Base-by-base conservation (phyloP, 768 basidiomycete genomes). In the Mycena albidolilacea region DNA sequence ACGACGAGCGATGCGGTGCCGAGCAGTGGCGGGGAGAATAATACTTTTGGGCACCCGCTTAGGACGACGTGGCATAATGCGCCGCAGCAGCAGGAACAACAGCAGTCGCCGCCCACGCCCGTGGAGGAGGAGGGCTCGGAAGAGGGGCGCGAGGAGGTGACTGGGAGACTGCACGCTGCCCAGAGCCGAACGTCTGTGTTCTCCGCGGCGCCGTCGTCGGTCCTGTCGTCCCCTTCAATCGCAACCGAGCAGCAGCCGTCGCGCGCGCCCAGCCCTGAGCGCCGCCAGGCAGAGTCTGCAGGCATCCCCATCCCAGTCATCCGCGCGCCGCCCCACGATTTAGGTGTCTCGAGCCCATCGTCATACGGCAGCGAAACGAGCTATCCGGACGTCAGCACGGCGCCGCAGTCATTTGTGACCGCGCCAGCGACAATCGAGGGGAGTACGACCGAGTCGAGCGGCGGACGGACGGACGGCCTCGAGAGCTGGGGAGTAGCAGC, bases 11-110 rank as follows among this genome's bases (percentile, higher is more conserved):
- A 87, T 46, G 88, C 86, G 52, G 78, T 83, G 21, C 81, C 82
- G 64, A 87, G 86, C 75, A 89, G 87, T 59, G 85, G 86, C 0
- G 84, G 86, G 0, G 92, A 93, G 77, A 93, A 93, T 78, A 87
- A 93, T 79, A 95, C 93, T 10, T 95, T 95, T 81, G 94, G 94
- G 14, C 87, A 90, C 30, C 87, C 86, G 0, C 81, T 91, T 79
- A 79, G 86, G 67, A 79, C 86, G 79, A 77, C 83, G 64, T 80
- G 82, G 77, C 82, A 78, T 60, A 73, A 75, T 35, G 79, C 69
- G 15, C 11, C 52, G 23, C 10, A 21, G 83, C 74, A 48, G 79
- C 66, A 39, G 75, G 8, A 77, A 39, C 73, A 68, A 21, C 76
- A 75, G 58, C 69, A 69, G 15, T 77, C 78, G 8, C 65, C 77